Percentiles rank a stretch among this genome's conserved stretches.
phyloP scores from a whole-genome alignment of 192 early-diverging fungal species.

The Powellomyces hirtus region DNA sequence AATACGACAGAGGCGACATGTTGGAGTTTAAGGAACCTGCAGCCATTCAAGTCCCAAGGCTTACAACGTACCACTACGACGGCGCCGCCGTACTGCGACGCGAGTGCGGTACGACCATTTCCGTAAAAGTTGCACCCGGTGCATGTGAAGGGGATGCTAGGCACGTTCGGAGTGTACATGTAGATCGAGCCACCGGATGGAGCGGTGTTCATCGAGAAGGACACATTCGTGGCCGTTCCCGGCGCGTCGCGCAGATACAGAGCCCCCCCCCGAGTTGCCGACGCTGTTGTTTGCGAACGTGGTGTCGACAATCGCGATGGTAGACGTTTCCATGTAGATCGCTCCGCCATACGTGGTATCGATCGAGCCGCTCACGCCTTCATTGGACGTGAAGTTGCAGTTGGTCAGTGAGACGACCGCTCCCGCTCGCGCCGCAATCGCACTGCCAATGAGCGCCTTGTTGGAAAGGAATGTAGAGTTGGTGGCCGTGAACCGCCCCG shows the following conservation, averaged over 20 bases:
- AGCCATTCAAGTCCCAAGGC: no score
- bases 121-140: not conserved
- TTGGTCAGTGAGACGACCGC: no score
- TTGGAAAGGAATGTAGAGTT: no score
- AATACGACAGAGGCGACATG: not conserved
- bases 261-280: not conserved
- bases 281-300: not conserved
- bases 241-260: not conserved
- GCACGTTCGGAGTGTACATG: no score
- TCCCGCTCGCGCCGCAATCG: no score
- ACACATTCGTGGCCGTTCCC: not conserved
- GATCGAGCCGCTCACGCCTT: no score
- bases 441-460: no score
- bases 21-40: no score
- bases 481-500: no score
- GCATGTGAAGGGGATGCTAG: not conserved
- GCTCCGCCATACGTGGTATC: no score
- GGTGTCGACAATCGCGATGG: not conserved
- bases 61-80: not conserved
- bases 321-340: not conserved
- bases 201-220: not conserved
- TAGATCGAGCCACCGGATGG: not conserved
- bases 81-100: not conserved
- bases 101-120: not conserved
- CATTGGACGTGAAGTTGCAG: no score